Conservation (phyloP, 108 stramenopile genomes). For the Hondaea fermentalgiana region DNA sequence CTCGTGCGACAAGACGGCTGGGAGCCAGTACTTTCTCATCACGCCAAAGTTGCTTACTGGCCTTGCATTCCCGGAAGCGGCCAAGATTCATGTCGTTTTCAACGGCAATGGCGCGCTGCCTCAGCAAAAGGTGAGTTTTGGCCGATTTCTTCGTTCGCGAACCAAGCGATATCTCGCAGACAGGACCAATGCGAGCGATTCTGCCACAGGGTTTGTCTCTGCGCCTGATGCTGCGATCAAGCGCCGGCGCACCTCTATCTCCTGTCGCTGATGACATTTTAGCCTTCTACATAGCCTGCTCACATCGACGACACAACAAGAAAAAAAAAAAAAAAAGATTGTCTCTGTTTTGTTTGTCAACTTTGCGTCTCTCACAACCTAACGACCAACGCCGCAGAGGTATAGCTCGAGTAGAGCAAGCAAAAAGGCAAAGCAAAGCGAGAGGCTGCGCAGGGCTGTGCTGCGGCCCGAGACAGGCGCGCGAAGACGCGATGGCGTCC, state of each 20-base stretch:
- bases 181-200: no score
- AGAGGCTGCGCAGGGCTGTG: not conserved
- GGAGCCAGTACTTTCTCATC: constrained; percentile 87
- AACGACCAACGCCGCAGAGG: no score
- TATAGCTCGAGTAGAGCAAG: no score
- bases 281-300: no score
- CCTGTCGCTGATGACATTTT: no score
- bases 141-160: not conserved
- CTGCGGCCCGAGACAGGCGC: not conserved
- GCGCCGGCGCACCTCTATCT: no score
- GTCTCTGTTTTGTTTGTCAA: not conserved
- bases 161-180: no score
- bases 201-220: no score
- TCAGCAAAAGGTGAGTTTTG: not conserved
- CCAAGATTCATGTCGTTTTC: constrained; percentile 78
- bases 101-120: constrained; percentile 56
- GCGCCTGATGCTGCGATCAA: no score
- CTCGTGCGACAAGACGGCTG: not conserved
- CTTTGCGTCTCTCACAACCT: no score
- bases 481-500: not conserved
- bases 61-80: constrained; percentile 69
- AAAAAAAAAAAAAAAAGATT: not conserved
- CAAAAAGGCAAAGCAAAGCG: no score
- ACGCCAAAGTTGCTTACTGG: constrained; percentile 96
- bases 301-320: no score